Evolutionary conservation across 805 yeast genomes (phyloP), one percentile per base, ranked within the genome.

Genomic region (Candida chilensis): DNA sequence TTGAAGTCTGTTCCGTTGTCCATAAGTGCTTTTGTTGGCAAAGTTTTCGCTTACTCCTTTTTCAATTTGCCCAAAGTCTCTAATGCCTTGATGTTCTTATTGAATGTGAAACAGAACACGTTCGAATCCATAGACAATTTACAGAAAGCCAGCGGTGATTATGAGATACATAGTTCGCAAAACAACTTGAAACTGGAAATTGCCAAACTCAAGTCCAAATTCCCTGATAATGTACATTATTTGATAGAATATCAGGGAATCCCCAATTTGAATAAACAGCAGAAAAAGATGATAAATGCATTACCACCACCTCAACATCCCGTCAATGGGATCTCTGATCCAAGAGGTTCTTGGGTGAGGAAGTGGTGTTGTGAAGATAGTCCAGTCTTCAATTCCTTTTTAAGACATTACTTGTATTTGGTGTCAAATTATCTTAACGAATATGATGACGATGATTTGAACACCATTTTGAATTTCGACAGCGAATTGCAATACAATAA

Each of bases 11-110:
- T 76, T 8, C 63, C 83, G 0, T 49, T 74, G n/a, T 61, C 79
- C 5, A 50, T 70, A 14, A 61, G 74, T 15, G 85, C 86, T 3
- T 78, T 80, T 40, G 57, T 74, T 9, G 90, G 90, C 5, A 80
- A 81, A 42, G 67, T 76, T 3, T 67, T 81, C 47, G 87, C 87
- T 1, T 72, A 74, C 43, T 57, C 74, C 3, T 81, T 66, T 38
- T 68, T 70, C 46, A 54, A 63, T 36, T 51, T 78, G 3, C 74
- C 77, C 0, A 61, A 67, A 17, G 67, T 78, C 4, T 71, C 80
- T 12, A 62, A 62, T 30, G 78, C 79, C 2, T 47, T 78, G 22
- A 45, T 75, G 27, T 78, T 78, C 38, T 44, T 76, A 14, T 50
- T 78, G 25, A 74, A 71, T 41, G 69, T 75, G 27, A 74, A 73